Base-by-base conservation (phyloP, 164 flowering plant species). In the Aristolochia fimbriata region DNA sequence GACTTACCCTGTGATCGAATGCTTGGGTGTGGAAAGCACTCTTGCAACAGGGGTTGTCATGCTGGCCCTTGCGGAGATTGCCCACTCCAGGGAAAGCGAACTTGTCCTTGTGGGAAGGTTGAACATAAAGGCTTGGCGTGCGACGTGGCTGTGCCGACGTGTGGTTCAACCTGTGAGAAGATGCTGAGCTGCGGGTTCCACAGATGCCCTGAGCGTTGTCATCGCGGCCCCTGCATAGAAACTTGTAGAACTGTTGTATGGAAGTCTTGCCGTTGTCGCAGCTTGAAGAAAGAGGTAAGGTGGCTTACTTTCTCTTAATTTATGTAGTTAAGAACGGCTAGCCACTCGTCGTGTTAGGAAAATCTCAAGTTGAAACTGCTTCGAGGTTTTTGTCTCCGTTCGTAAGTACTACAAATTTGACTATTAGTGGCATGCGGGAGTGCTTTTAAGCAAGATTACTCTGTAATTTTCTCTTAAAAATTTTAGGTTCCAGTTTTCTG, bases 141-240 rank as follows among this genome's bases (percentile, higher is more conserved):
- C 70, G 96, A 92, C 76, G 89, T 71, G 51, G 51, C 54, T 0
- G 81, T 63, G 47, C 91, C 93, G 5, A 60, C 80, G 8, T 92
- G 98, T 65, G 98, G 98, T 3, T 80, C 76, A 0, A 88, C 95
- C 49, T 92, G 98, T 69, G 82, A 77, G 46, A 89, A 84, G 71
- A 62, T 76, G 76, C 67, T 92, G 78, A 68, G 68, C 37, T 89
- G 98, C 51, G 83, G 92, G 15, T 67, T 58, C 24, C 98, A 92
- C 63, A 67, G 81, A 74, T 92, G 98, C 65, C 98, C 87, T 0
- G 98, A 89, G 64, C 76, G 98, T 59, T 92, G 98, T 70, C 98
- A 92, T 57, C 83, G 84, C 0, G 93, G 98, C 5, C 65, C 77
- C 0, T 92, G 98, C 63, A 58, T 78, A 19, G 91, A 78, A 74